Conservation (phyloP, 495 filamentous ascomycete genomes). For the Jackrogersella multiformis region DNA sequence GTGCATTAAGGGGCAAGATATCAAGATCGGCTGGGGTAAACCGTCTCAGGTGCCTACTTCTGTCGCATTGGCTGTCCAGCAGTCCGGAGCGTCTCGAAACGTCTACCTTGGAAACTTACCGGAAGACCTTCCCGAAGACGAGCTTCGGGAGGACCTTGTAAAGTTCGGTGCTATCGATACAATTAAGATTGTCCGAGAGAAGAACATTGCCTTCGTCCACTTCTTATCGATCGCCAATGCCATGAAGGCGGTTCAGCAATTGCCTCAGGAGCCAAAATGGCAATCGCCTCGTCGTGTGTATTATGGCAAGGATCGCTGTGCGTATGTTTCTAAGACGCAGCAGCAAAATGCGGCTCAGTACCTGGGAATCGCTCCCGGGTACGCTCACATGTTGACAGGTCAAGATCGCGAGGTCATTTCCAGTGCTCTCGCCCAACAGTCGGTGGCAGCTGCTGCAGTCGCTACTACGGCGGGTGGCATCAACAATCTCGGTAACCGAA, state of each 20-base stretch:
- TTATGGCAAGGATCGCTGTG: conserved; percentile 98
- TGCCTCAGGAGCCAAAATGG: conserved; percentile 97
- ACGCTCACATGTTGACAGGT: conserved; percentile 93
- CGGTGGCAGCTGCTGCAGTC: conserved; percentile 94
- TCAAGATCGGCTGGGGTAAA: conserved; percentile 99
- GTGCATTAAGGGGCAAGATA: conserved; percentile 96
- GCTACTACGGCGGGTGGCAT: conserved; percentile 96
- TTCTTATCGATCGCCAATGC: conserved; percentile 98
- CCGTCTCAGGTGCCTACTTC: conserved; percentile 98
- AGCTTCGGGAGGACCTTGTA: conserved; percentile 91
- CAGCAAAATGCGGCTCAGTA: conserved; percentile 99
- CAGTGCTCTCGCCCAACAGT: conserved; percentile 94
- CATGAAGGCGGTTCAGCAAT: conserved; percentile 97
- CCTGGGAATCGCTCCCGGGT: conserved; percentile 96
- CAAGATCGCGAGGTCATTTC: conserved; percentile 96
- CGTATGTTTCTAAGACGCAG: conserved; percentile 99
- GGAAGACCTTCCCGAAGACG: conserved; percentile 89
- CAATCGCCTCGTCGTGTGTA: conserved; percentile 94
- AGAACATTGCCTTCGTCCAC: conserved; percentile 97
- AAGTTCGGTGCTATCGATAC: conserved; percentile 98
- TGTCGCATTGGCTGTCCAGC: conserved; percentile 93
- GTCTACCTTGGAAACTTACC: conserved; percentile 95
- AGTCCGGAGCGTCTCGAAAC: conserved; percentile 97
- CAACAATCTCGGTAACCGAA: conserved; percentile 96
- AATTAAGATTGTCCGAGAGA: conserved; percentile 97